These are phyloP conservation scores for Wickerhamiella kurtzmanii DNA, from an alignment of 805 yeast genomes.

Conservation along the genomic window DNA sequence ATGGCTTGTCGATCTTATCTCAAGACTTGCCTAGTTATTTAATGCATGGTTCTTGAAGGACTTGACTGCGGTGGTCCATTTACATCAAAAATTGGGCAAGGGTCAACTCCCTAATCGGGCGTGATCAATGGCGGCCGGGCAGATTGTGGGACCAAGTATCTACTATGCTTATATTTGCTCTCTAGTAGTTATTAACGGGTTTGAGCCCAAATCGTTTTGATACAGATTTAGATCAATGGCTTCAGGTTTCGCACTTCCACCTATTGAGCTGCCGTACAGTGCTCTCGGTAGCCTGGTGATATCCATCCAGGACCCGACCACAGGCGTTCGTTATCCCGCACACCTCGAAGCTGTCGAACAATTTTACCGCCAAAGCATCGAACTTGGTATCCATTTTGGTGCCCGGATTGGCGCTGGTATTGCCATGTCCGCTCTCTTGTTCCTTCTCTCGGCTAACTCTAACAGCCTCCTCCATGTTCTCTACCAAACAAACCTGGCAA, in stretches of 20 bases:
- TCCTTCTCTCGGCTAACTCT: conserved; percentile 39
- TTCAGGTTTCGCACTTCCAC: no score
- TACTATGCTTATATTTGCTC: no score
- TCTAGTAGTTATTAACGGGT: no score
- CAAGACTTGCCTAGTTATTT: no score
- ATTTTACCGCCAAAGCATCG: background rate
- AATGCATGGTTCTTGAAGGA: no score
- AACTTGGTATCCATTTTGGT: conserved; percentile 26
- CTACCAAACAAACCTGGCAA: conserved; percentile 46
- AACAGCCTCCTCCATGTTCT: conserved; percentile 60
- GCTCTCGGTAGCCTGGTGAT: background rate
- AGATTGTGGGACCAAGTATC: background rate
- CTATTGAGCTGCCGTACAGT: background rate
- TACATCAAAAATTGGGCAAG: background rate
- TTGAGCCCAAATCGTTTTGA: no score
- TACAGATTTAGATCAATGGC: no score
- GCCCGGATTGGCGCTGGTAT: conserved; percentile 44
- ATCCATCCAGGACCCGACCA: background rate
- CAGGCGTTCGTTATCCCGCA: background rate
- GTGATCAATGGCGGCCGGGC: background rate
- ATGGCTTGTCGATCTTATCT: no score
- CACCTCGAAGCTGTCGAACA: background rate
- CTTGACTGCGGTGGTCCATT: background rate
- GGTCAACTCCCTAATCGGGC: background rate
- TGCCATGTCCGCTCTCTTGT: conserved; percentile 32